phyloP scores from a whole-genome alignment of 495 filamentous ascomycete species.

The Annulohypoxylon stygium region DNA sequence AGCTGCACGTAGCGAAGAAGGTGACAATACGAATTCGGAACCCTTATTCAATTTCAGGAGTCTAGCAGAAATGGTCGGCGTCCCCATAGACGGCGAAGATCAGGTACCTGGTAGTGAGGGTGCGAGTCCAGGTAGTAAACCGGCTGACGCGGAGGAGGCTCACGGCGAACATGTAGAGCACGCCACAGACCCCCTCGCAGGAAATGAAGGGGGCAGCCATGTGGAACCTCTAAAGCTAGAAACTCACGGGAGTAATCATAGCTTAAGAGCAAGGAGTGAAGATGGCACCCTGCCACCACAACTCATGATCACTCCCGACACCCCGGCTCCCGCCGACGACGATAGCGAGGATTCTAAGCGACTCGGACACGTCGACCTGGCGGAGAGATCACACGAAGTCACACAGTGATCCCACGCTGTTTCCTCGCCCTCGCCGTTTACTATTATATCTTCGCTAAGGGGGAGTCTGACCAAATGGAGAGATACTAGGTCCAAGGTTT shows the following conservation, averaged over 20 bases:
- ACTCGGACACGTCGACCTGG: slow-evolving; percentile 51
- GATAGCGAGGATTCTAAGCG: slow-evolving; percentile 55
- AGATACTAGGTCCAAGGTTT: slow-evolving; percentile 34
- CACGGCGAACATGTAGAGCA: slow-evolving; percentile 49
- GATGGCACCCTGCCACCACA: slow-evolving; percentile 38
- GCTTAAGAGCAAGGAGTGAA: slow-evolving; percentile 14
- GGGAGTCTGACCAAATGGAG: slow-evolving; percentile 12
- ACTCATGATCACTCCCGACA: slow-evolving; percentile 58
- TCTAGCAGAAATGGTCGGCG: slow-evolving; percentile 84
- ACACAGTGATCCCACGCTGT: slow-evolving; percentile 48
- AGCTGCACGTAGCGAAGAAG: slow-evolving; percentile 58
- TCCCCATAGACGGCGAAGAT: slow-evolving; percentile 57
- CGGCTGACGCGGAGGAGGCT: slow-evolving; percentile 37
- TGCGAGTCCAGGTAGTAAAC: slow-evolving; percentile 22
- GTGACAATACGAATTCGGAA: slow-evolving; percentile 70
- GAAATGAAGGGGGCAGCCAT: slow-evolving; percentile 18
- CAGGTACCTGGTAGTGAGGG: slow-evolving; percentile 30
- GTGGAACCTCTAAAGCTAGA: slow-evolving; percentile 24
- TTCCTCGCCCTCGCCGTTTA: not conserved
- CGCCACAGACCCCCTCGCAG: slow-evolving; percentile 1
- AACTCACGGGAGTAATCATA: slow-evolving; percentile 19
- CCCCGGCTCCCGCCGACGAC: slow-evolving; percentile 47
- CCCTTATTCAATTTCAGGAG: slow-evolving; percentile 94
- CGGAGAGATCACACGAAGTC: slow-evolving; percentile 49
- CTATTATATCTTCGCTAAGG: slow-evolving; percentile 8